phyloP scores from a whole-genome alignment of 1,284 basidiomycete species.

The Sphagnurus paluster region DNA sequence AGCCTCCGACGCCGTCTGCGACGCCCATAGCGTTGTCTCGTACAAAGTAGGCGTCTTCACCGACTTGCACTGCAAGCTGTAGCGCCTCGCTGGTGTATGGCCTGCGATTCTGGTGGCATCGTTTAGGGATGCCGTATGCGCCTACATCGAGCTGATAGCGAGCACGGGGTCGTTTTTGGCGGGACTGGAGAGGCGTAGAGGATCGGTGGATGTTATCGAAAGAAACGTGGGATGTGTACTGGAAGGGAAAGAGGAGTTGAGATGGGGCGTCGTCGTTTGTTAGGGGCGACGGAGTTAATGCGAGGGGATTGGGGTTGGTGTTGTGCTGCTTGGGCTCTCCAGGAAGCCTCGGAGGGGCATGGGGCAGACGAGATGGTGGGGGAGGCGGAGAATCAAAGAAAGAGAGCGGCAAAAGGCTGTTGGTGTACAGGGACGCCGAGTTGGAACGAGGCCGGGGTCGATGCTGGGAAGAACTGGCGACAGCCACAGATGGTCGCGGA shows the following conservation, averaged over 20 bases:
- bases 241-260: slow-evolving; percentile 44
- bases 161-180: slow-evolving; percentile 38
- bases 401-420: slow-evolving; percentile 34
- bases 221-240: slow-evolving; percentile 28
- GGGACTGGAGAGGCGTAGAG: slow-evolving; percentile 31
- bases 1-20: slow-evolving; percentile 89
- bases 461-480: neutral
- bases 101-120: slow-evolving; percentile 20
- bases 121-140: slow-evolving; percentile 70
- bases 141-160: slow-evolving; percentile 69
- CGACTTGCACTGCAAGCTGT: slow-evolving; percentile 67
- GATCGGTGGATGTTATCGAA: slow-evolving; percentile 14
- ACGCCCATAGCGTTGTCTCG: slow-evolving; percentile 83
- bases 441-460: slow-evolving; percentile 21
- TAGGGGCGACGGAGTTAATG: slow-evolving; percentile 13
- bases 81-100: slow-evolving; percentile 24
- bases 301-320: slow-evolving; percentile 29
- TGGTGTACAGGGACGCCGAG: slow-evolving; percentile 24
- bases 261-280: slow-evolving; percentile 32
- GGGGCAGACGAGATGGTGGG: slow-evolving; percentile 39
- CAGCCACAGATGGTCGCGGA: slow-evolving; percentile 34
- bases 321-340: slow-evolving; percentile 38
- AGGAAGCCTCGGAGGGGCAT: slow-evolving; percentile 41
- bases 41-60: slow-evolving; percentile 87
- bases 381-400: slow-evolving; percentile 49